Evolutionary conservation across 1,284 basidiomycete species (phyloP), one percentile per base, ranked within the genome.

Genomic region (Trichosporon asahii): DNA sequence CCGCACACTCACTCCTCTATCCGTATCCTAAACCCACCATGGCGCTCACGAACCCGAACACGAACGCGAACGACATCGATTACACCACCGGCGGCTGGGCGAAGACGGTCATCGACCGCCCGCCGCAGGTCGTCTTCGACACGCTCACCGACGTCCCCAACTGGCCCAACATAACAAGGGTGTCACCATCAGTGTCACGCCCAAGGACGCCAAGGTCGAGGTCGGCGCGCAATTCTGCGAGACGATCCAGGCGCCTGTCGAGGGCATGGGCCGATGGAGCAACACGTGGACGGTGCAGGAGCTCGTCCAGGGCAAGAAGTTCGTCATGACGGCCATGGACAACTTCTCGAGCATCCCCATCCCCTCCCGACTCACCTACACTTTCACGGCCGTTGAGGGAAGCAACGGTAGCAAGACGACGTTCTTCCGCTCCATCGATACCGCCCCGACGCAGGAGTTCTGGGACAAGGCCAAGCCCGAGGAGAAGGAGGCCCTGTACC

Each of bases 101-200:
- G 23, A 27, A 27, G 25, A 27, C 27, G 25, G 53, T 27, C 23
- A 57, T 57, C 53, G 53, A 57, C 23, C 53, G 53, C 25, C 53
- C 53, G 53, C 25, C 12, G 53, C 53, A 57, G 25, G 9, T 57
- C 53, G 53, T 57, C 21, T 57, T 57, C 53, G 53, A 57, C 53
- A 29, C 9, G 25, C 53, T 57, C 11, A 57, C 53, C 25, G 7
- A 12, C 12, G 53, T 57, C 53, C 27, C 53, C 11, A 57, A 25
- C 53, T 57, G 53, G 53, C 53, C 49, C 23, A 27, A 57, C 25
- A 57, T 57, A 57, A 57, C 25, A 57, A 57, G 53, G 53, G 53
- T 27, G 53, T 57, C 11, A 57, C 53, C 12, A 27, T 57, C 53
- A 27, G 8, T 12, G 27, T 57, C 2, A 9, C 21, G 2, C 53